Evolutionary conservation across 2,329 filamentous ascomycete genomes (phyloP).

Genomic region (Hymenoscyphus linearis): DNA sequence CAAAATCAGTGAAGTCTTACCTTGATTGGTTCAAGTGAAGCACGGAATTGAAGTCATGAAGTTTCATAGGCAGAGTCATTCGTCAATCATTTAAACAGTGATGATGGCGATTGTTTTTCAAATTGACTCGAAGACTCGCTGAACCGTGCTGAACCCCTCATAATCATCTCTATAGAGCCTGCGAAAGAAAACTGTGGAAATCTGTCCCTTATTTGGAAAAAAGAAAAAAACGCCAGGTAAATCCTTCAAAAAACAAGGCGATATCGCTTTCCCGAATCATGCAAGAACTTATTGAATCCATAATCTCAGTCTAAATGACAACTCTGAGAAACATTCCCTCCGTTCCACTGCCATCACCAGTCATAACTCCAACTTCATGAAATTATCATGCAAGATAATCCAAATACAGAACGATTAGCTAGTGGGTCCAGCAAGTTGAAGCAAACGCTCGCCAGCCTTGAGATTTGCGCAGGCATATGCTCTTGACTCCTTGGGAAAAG

Average conservation of each 20-base stretch:
- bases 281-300: conserved; percentile 14
- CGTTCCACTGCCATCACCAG: conserved; percentile 10
- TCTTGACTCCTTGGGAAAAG: conserved; percentile 72
- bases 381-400: conserved; percentile 4
- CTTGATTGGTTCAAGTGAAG: conserved; percentile 1
- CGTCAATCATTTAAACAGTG: background rate
- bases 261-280: conserved; percentile 18
- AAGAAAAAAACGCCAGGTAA: conserved; percentile 17
- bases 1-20: conserved; percentile 38
- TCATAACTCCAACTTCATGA: conserved; percentile 6
- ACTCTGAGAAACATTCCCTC: conserved; percentile 6
- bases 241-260: conserved; percentile 20
- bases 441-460: conserved; percentile 52
- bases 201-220: conserved; percentile 11
- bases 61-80: background rate
- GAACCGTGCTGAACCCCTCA: background rate
- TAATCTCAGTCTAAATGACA: conserved; percentile 11
- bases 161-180: background rate
- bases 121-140: background rate
- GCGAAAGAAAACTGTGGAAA: background rate
- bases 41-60: background rate
- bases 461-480: conserved; percentile 62
- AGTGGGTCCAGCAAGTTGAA: conserved; percentile 31
- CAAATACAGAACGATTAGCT: conserved; percentile 2
- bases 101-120: background rate